A percentile compares a stretch with the other conserved stretches of the same genome.
phyloP scores from a whole-genome alignment of 83 land plant species.

The Isoetes engelmannii region DNA sequence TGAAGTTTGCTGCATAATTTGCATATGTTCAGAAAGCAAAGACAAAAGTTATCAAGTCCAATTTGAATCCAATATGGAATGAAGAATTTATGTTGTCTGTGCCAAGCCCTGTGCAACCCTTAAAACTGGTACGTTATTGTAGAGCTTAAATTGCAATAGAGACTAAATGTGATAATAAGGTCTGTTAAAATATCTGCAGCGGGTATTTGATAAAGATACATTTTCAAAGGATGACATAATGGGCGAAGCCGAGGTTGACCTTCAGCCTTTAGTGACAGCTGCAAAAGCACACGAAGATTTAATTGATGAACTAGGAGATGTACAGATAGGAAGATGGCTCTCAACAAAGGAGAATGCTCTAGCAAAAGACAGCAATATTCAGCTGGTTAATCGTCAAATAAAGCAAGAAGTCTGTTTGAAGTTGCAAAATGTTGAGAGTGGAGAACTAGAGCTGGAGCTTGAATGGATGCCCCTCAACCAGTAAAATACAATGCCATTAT shows the following conservation, averaged over 20 bases:
- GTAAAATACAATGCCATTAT: conserved; percentile 7
- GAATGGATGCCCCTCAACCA: conserved; percentile 71
- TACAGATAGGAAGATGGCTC: conserved; percentile 59
- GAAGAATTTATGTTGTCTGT: conserved; percentile 63
- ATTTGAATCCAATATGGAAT: conserved; percentile 75
- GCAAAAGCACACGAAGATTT: conserved; percentile 51
- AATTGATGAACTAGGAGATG: conserved; percentile 18
- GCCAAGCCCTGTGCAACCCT: conserved; percentile 59
- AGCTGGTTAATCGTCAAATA: conserved; percentile 48
- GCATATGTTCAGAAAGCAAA: conserved; percentile 39
- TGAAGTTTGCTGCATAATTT: neutral
- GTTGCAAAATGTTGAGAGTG: conserved; percentile 69
- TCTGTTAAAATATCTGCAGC: too few relatives aligned
- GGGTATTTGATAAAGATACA: conserved; percentile 71
- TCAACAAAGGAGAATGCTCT: conserved; percentile 54
- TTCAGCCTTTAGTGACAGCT: conserved; percentile 57
- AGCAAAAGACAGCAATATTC: conserved; percentile 44
- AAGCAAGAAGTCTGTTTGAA: conserved; percentile 50
- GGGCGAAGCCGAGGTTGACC: conserved; percentile 82
- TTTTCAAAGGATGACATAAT: conserved; percentile 61
- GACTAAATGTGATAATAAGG: neutral
- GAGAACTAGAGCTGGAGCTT: conserved; percentile 63
- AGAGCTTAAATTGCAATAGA: neutral
- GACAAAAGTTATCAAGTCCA: conserved; percentile 62
- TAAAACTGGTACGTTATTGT: conserved; percentile 47